A percentile compares a stretch with the other conserved stretches of the same genome.
Conservation (phyloP, 1,284 basidiomycete species). For the Coniferiporia sulphurascens region DNA sequence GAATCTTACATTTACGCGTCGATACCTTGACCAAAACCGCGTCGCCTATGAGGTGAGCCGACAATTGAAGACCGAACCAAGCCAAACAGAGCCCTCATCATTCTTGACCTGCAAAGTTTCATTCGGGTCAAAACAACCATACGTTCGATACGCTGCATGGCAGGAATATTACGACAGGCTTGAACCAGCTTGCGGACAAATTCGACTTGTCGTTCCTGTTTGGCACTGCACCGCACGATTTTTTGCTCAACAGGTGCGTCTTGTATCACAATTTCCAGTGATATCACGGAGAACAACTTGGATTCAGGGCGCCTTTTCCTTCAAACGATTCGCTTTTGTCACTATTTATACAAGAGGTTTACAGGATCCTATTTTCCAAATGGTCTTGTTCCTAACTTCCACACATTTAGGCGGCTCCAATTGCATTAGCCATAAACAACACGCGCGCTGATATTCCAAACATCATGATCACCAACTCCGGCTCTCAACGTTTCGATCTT, state of each 20-base stretch:
- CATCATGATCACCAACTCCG: slow-evolving; percentile 70
- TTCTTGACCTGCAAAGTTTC: slow-evolving; percentile 39
- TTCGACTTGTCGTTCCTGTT: slow-evolving; percentile 54
- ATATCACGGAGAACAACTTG: neutral
- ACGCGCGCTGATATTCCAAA: slow-evolving; percentile 54
- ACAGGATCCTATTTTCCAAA: slow-evolving; percentile 9
- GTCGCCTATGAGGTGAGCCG: slow-evolving; percentile 44
- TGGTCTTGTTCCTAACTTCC: neutral
- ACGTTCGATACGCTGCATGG: slow-evolving; percentile 57
- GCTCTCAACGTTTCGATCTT: slow-evolving; percentile 71
- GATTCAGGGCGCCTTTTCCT: slow-evolving; percentile 54
- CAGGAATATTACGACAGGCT: slow-evolving; percentile 47
- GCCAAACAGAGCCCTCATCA: no score
- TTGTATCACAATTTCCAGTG: neutral
- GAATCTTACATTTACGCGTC: slow-evolving; percentile 57
- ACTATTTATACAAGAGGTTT: slow-evolving; percentile 54
- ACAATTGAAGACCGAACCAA: neutral
- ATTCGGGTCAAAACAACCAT: slow-evolving; percentile 39
- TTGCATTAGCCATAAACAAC: slow-evolving; percentile 55
- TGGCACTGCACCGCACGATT: slow-evolving; percentile 72
- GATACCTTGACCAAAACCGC: slow-evolving; percentile 71
- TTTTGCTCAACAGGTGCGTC: slow-evolving; percentile 52
- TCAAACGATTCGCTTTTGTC: slow-evolving; percentile 60
- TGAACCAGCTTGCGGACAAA: slow-evolving; percentile 43
- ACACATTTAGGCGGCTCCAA: slow-evolving; percentile 42